Evolutionary conservation across 345 rosid genomes (phyloP).

Genomic region (Capsella bursapastoris): DNA sequence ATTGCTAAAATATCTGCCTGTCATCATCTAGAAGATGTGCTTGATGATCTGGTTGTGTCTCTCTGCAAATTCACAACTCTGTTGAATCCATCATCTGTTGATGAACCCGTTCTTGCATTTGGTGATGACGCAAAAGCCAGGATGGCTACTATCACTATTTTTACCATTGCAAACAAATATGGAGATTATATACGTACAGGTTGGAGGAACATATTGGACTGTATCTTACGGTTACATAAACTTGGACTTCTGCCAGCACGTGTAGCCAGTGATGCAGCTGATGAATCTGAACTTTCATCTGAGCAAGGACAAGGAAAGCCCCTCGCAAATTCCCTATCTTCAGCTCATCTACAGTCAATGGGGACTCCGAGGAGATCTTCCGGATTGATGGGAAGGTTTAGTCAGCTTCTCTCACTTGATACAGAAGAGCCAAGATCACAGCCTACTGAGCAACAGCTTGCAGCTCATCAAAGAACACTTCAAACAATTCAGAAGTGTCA

Average conservation of each 20-base stretch:
- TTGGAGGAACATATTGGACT: constrained; percentile 98
- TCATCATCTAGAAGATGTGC: constrained; percentile 97
- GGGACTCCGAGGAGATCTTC: constrained; percentile 97
- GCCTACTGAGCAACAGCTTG: constrained; percentile 97
- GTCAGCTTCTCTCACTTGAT: constrained; percentile 97
- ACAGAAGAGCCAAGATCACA: constrained; percentile 98
- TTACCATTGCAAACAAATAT: constrained; percentile 96
- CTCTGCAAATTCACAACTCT: constrained; percentile 95
- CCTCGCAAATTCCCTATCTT: constrained; percentile 69
- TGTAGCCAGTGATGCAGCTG: constrained; percentile 97
- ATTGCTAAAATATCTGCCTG: constrained; percentile 97
- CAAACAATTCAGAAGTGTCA: constrained; percentile 98
- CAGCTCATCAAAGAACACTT: constrained; percentile 96
- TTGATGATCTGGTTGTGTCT: constrained; percentile 95
- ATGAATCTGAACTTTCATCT: constrained; percentile 84
- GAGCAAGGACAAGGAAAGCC: constrained; percentile 90
- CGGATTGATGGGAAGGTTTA: constrained; percentile 98
- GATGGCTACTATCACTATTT: constrained; percentile 94
- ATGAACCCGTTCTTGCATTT: constrained; percentile 94
- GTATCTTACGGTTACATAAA: constrained; percentile 92
- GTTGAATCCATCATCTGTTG: constrained; percentile 79
- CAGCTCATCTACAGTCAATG: constrained; percentile 75
- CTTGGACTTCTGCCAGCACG: constrained; percentile 99
- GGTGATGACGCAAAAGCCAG: constrained; percentile 96
- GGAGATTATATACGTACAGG: constrained; percentile 94